These are phyloP conservation scores for Penicillium concentricum DNA, from an alignment of 2,329 filamentous ascomycete species.

Conservation along the genomic window DNA sequence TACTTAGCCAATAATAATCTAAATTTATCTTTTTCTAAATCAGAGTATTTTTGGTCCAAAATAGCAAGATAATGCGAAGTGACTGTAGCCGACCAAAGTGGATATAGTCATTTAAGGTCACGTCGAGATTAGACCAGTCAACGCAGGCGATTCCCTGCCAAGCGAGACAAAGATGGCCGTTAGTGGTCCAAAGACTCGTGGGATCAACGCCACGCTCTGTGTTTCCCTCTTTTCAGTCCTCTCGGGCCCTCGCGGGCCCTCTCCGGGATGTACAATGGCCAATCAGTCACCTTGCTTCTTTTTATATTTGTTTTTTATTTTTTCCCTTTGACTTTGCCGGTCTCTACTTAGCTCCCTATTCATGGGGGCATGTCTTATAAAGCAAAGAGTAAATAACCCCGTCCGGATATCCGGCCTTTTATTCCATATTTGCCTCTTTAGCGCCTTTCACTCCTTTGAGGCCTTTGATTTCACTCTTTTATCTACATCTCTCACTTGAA, in stretches of 20 bases:
- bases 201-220: conserved; percentile 18
- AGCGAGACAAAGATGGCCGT: conserved; percentile 8
- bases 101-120: conserved; percentile 2
- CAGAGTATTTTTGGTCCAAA: too few species aligned
- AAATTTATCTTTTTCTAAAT: neutral
- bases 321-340: conserved; percentile 22
- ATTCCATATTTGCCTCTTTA: conserved; percentile 5
- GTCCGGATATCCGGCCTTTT: neutral
- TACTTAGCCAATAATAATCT: neutral
- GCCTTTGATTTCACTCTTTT: conserved; percentile 7
- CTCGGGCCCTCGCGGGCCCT: neutral
- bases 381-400: neutral
- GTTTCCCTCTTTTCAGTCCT: neutral
- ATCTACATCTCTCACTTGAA: conserved; percentile 7
- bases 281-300: conserved; percentile 7
- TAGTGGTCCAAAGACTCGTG: conserved; percentile 11
- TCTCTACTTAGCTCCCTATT: neutral
- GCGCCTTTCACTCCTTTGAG: conserved; percentile 4
- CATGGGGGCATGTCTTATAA: neutral
- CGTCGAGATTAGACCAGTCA: conserved; percentile 1
- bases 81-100: conserved; percentile 5
- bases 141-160: neutral
- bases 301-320: conserved; percentile 8
- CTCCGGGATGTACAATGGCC: neutral
- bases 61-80: neutral